Conservation (phyloP, 345 rosid genomes). For the Citrus maxima region DNA sequence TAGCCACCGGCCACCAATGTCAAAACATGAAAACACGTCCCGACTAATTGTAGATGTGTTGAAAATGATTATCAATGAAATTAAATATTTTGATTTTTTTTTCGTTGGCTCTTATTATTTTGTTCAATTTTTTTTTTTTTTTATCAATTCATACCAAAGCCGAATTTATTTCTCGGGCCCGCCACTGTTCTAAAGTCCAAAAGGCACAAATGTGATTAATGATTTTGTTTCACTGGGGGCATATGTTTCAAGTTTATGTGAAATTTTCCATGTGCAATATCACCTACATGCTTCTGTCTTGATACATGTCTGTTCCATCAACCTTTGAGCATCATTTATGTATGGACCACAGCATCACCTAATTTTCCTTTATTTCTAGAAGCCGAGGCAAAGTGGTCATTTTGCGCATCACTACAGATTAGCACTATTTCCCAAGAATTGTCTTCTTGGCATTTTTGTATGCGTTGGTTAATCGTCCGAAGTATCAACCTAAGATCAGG, state of each 20-base stretch:
- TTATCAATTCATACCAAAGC: no score
- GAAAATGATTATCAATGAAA: no score
- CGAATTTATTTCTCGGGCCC: no score
- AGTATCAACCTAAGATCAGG: neutral
- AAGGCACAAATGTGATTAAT: neutral
- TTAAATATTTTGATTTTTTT: no score
- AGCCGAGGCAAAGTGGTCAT: neutral
- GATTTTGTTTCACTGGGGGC: neutral
- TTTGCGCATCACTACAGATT: neutral
- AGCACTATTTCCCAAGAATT: neutral
- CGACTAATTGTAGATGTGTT: no score
- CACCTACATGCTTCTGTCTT: neutral
- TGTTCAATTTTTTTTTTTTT: no score
- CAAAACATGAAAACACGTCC: no score
- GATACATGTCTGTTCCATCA: neutral
- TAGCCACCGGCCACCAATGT: no score
- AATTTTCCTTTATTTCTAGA: neutral
- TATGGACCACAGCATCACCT: neutral
- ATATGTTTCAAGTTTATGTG: neutral
- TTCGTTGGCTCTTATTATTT: no score
- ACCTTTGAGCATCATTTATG: neutral
- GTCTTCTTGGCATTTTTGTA: neutral
- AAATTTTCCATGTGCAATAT: neutral
- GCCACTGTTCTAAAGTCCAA: neutral
- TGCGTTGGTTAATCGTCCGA: neutral